Evolutionary conservation across 257 asterid genomes (phyloP).

Genomic region (Asclepias syriaca): DNA sequence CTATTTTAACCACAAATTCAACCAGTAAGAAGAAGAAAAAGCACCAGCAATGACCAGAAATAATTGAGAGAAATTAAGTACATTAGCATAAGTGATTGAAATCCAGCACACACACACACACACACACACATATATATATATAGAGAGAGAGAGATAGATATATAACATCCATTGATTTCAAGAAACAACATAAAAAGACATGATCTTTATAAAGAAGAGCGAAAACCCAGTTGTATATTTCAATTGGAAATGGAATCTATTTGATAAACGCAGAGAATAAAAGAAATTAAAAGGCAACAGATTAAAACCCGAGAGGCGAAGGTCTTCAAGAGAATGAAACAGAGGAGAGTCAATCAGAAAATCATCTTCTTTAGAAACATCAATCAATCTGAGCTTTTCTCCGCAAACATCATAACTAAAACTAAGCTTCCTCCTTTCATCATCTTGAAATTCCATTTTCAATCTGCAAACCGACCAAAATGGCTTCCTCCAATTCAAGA

Average conservation of each 20-base stretch:
- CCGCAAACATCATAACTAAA: conserved; percentile 31
- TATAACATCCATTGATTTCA: neutral
- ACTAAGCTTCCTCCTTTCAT: conserved; percentile 28
- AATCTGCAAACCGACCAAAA: neutral
- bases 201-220: neutral
- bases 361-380: conserved; percentile 41
- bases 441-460: conserved; percentile 16
- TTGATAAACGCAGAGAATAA: neutral
- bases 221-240: neutral
- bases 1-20: conserved; percentile 18
- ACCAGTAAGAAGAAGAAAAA: neutral
- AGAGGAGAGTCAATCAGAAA: conserved; percentile 43
- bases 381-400: conserved; percentile 51
- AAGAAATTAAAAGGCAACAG: neutral
- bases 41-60: neutral
- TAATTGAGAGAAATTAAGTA: neutral
- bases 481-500: neutral
- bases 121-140: too few relatives aligned
- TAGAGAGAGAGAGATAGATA: neutral
- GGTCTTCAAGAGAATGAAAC: conserved; percentile 34
- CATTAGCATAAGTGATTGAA: too few relatives aligned
- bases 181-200: neutral
- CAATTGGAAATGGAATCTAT: neutral
- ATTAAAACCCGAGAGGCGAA: conserved; percentile 40
- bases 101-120: too few relatives aligned